Evolutionary conservation across 2,329 filamentous ascomycete genomes (phyloP).

Genomic region (Epichloe sylvatica): DNA sequence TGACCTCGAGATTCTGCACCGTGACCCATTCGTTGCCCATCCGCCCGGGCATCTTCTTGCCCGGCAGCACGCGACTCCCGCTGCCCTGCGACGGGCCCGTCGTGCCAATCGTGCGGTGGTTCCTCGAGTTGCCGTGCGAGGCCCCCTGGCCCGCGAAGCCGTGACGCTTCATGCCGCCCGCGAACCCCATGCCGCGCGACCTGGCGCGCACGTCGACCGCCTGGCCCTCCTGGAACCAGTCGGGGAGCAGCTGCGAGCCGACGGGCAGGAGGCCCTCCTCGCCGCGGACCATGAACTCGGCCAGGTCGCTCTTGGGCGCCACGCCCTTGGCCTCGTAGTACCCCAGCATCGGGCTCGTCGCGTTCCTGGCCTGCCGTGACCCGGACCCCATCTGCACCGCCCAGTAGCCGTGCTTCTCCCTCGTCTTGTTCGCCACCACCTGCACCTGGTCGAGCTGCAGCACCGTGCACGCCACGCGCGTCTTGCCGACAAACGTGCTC

Average conservation of each 20-base stretch:
- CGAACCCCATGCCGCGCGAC: constrained; percentile 81
- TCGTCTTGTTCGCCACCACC: constrained; percentile 76
- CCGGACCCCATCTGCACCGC: constrained; percentile 83
- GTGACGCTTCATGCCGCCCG: constrained; percentile 94
- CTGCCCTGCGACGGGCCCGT: constrained; percentile 79
- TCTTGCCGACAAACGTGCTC: constrained; percentile 67
- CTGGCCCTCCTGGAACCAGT: constrained; percentile 84
- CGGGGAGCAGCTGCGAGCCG: constrained; percentile 63
- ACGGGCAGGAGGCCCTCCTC: constrained; percentile 60
- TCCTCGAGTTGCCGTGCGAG: constrained; percentile 89
- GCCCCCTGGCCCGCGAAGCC: constrained; percentile 81
- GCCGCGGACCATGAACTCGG: constrained; percentile 74
- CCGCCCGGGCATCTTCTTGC: constrained; percentile 94
- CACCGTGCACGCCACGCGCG: constrained; percentile 74
- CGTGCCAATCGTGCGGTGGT: constrained; percentile 85
- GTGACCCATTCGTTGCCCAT: constrained; percentile 89
- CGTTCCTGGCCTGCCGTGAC: constrained; percentile 56
- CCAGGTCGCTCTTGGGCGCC: constrained; percentile 68
- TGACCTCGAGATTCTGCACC: constrained; percentile 76
- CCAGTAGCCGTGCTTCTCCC: constrained; percentile 73
- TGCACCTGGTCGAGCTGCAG: constrained; percentile 88
- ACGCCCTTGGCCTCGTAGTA: constrained; percentile 76
- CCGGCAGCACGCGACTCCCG: constrained; percentile 82
- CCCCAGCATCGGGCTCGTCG: constrained; percentile 70
- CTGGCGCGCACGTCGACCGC: constrained; percentile 74